phyloP scores from a whole-genome alignment of 2,329 filamentous ascomycete species.

The Orbilia quercus region DNA sequence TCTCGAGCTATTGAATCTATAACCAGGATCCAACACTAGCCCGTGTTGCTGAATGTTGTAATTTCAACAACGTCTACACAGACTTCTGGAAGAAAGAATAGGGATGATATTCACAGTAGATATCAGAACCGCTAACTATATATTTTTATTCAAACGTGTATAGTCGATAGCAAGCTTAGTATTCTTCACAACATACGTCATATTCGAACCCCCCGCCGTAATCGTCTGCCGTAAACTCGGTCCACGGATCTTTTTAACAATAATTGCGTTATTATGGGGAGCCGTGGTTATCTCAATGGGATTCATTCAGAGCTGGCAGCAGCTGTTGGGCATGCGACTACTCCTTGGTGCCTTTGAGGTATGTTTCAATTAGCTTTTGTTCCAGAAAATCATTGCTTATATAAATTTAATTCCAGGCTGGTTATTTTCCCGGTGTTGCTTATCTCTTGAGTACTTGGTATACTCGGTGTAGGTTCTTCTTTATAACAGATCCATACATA shows the following conservation, averaged over 20 bases:
- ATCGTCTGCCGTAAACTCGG: conserved; percentile 75
- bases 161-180: conserved; percentile 30
- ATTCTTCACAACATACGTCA: conserved; percentile 66
- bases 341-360: conserved; percentile 73
- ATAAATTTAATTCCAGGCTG: conserved; percentile 61
- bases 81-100: neutral
- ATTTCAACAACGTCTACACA: neutral
- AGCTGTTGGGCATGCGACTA: conserved; percentile 69
- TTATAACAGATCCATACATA: neutral
- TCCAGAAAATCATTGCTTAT: conserved; percentile 58
- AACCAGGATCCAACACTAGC: no score
- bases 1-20: no score
- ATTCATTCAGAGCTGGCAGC: conserved; percentile 68
- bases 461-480: conserved; percentile 68
- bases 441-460: conserved; percentile 80
- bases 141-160: neutral
- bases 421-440: conserved; percentile 77
- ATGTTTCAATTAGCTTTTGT: conserved; percentile 58
- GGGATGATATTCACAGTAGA: no score
- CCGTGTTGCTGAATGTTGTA: no score
- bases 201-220: conserved; percentile 78
- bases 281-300: conserved; percentile 73
- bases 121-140: neutral
- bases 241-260: conserved; percentile 69
- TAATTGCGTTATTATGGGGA: conserved; percentile 71